phyloP scores from a whole-genome alignment of 2,329 filamentous ascomycete genomes.

The Aspergillus sp. region DNA sequence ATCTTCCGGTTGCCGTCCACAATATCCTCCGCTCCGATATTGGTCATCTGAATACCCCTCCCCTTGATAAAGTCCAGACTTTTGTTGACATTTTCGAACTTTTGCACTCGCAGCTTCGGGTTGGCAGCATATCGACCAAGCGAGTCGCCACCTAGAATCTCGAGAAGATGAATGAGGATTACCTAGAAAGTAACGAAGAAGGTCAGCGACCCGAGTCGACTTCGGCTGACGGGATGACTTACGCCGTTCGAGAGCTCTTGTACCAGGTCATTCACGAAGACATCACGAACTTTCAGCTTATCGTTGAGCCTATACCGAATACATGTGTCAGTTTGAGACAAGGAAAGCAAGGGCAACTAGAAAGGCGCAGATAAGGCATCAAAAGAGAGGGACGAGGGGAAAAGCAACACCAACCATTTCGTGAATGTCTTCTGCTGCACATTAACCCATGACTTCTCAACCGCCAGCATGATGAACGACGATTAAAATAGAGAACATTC shows the following conservation, averaged over 20 bases:
- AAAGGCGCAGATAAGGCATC: neutral
- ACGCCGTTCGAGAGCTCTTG: constrained; percentile 91
- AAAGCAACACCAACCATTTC: constrained; percentile 70
- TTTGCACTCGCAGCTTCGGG: constrained; percentile 93
- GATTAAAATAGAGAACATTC: constrained; percentile 33
- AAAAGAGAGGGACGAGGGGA: constrained; percentile 4
- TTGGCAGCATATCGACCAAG: constrained; percentile 96
- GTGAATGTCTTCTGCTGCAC: constrained; percentile 99
- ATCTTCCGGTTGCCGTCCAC: constrained; percentile 98
- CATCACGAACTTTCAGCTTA: constrained; percentile 77
- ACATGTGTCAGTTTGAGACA: constrained; percentile 2
- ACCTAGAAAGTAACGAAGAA: constrained; percentile 59
- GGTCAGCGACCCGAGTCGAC: neutral
- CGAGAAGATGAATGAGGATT: constrained; percentile 92
- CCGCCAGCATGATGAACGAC: constrained; percentile 48
- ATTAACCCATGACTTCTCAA: constrained; percentile 68
- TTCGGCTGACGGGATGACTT: constrained; percentile 48
- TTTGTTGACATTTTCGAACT: constrained; percentile 97
- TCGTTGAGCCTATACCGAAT: constrained; percentile 78
- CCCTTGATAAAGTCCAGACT: constrained; percentile 91
- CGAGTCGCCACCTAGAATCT: constrained; percentile 92
- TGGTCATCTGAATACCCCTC: constrained; percentile 93
- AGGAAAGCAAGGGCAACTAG: neutral
- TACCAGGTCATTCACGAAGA: constrained; percentile 86
- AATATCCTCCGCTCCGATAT: constrained; percentile 97